Evolutionary conservation across 140 eudicot species (phyloP), one percentile per base, ranked within the genome.

Genomic region (Erigeron philadelphicus): DNA sequence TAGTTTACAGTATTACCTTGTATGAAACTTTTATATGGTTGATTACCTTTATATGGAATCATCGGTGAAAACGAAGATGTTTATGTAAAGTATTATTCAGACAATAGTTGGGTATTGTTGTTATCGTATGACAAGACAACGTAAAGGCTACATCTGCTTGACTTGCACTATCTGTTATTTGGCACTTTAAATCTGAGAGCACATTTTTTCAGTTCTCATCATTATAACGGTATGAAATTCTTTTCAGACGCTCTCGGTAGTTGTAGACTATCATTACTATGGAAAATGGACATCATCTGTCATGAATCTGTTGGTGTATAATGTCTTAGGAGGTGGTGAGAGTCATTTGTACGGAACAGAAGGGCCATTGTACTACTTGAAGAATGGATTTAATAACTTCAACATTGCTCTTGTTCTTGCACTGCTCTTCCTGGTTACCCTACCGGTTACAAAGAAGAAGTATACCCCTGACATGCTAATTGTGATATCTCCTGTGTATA

Each of bases 261-360:
- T 84, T 62, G 93, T 84, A 55, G 98, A 92, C 85, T 72, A 88
- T 76, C 61, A 72, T 72, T 92, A 84, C 84, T 92, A 88, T 62
- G 82, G 85, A 52, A 88, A 77, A 71, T 92, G 98, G 98, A 92
- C 98, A 49, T 92, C 98, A 0, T 92, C 98, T 73, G 83, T 92
- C 73, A 67, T 92, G 84, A 92, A 92, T 78, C 60, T 92, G 81
- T 63, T 88, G 88, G 64, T 83, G 65, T 92, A 92, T 78, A 92
- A 92, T 78, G 96, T 92, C 44, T 70, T 81, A 43, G 95, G 98
- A 62, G 98, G 98, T 68, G 98, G 98, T 65, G 98, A 88, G 85
- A 92, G 98, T 64, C 96, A 92, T 75, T 73, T 92, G 73, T 92
- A 92, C 76, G 98, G 98, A 62, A 83, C 89, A 57, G 98, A 92